A percentile compares a stretch with the other conserved stretches of the same genome.
Evolutionary conservation across 768 basidiomycete species (phyloP).

Genomic region (Podaxis sp.): DNA sequence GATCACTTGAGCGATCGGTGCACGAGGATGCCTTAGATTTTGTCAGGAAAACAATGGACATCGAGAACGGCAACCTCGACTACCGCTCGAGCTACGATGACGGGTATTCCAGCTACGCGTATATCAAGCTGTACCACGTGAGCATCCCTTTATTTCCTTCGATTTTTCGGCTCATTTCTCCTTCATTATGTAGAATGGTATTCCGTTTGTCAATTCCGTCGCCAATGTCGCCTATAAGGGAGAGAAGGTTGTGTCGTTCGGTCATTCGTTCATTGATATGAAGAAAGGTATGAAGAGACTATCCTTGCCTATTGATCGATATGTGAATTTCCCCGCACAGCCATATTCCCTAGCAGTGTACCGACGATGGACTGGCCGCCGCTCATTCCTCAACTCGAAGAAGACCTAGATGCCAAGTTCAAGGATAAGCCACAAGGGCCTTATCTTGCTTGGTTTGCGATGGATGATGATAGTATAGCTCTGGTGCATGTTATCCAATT

Average conservation of each 20-base stretch:
- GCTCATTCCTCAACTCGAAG: slow-evolving; percentile 30
- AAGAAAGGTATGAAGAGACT: slow-evolving; percentile 25
- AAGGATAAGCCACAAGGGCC: slow-evolving; percentile 30
- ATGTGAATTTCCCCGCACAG: slow-evolving; percentile 6
- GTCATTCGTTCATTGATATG: slow-evolving; percentile 28
- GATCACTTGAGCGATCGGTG: not conserved
- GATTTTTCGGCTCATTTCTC: not conserved
- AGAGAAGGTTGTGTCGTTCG: slow-evolving; percentile 28
- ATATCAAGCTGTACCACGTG: slow-evolving; percentile 8
- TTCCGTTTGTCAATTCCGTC: slow-evolving; percentile 32
- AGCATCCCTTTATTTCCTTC: not conserved
- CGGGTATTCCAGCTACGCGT: slow-evolving; percentile 8
- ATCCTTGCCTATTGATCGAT: slow-evolving; percentile 7
- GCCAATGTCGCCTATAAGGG: slow-evolving; percentile 33
- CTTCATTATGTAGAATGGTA: slow-evolving; percentile 24
- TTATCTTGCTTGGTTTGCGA: slow-evolving; percentile 37
- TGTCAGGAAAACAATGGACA: not conserved
- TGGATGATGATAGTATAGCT: slow-evolving; percentile 30
- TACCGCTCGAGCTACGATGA: not conserved
- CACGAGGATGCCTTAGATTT: slow-evolving; percentile 2
- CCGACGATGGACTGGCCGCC: slow-evolving; percentile 29
- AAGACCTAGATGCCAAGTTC: slow-evolving; percentile 25
- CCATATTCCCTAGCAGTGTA: slow-evolving; percentile 27
- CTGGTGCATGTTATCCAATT: slow-evolving; percentile 37
- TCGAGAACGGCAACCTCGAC: not conserved